Percentiles rank a stretch among this genome's conserved stretches.
Conservation (phyloP, 2,329 filamentous ascomycete species). For the Phialophora tarda region DNA sequence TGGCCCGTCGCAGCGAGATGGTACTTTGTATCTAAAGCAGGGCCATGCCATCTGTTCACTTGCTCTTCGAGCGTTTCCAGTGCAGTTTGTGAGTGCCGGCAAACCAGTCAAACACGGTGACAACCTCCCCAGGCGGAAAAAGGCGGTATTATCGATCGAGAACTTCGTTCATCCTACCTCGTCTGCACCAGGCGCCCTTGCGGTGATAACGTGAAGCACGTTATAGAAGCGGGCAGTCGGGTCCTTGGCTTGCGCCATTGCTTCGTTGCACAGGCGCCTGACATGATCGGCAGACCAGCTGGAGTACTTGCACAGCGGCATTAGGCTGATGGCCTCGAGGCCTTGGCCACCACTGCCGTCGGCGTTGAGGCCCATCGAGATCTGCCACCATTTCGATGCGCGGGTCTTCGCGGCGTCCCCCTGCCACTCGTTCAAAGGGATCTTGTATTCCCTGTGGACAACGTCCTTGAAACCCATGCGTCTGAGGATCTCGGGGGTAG, state of each 20-base stretch:
- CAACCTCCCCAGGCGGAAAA: not conserved
- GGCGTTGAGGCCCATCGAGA: slow-evolving; percentile 71
- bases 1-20: not conserved
- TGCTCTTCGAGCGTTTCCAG: not conserved
- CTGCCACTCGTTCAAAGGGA: slow-evolving; percentile 78
- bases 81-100: not conserved
- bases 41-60: not conserved
- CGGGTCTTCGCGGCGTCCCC: slow-evolving; percentile 65
- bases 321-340: slow-evolving; percentile 73
- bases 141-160: not conserved
- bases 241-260: slow-evolving; percentile 71
- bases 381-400: slow-evolving; percentile 82
- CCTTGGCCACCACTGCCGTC: slow-evolving; percentile 30
- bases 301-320: slow-evolving; percentile 71
- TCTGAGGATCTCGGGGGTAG: slow-evolving; percentile 66
- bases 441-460: slow-evolving; percentile 68
- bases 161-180: not conserved
- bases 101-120: not conserved
- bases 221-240: slow-evolving; percentile 74
- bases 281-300: slow-evolving; percentile 68
- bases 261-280: slow-evolving; percentile 64
- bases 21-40: not conserved
- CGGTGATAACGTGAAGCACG: slow-evolving; percentile 49
- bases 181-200: slow-evolving; percentile 24
- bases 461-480: slow-evolving; percentile 81